phyloP scores from a whole-genome alignment of 352 stramenopile species.

The Globisporangium irregulare region DNA sequence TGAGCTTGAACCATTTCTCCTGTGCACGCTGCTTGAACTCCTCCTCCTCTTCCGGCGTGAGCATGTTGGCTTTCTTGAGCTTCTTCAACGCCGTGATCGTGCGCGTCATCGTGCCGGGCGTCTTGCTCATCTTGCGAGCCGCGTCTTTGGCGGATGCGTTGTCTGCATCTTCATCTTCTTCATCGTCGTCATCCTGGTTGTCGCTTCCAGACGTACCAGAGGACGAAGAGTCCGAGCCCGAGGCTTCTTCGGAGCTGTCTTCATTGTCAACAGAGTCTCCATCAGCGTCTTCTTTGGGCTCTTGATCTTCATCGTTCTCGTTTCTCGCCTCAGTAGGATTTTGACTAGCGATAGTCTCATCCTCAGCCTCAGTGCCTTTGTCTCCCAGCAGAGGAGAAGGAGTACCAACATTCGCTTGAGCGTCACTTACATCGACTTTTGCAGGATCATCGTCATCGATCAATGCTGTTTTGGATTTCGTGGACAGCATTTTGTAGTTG shows the following conservation, averaged over 20 bases:
- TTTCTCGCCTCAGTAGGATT: background rate
- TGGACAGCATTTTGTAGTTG: slow-evolving; percentile 14
- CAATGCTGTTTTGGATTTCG: slow-evolving; percentile 23
- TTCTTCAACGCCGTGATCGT: slow-evolving; percentile 68
- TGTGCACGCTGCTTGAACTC: slow-evolving; percentile 62
- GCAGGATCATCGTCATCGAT: background rate
- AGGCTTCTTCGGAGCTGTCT: slow-evolving; percentile 1
- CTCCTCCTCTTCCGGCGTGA: slow-evolving; percentile 53
- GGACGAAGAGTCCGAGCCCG: background rate
- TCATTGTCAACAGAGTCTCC: background rate
- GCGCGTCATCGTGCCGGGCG: slow-evolving; percentile 36
- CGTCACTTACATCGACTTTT: background rate
- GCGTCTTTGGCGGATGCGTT: background rate
- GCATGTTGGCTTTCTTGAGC: slow-evolving; percentile 55
- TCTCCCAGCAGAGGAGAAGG: background rate
- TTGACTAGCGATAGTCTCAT: background rate
- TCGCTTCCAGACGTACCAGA: background rate
- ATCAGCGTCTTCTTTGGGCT: background rate
- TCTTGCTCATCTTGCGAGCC: background rate
- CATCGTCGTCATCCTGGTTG: slow-evolving; percentile 4
- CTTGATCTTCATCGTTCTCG: background rate
- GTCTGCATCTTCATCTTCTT: background rate
- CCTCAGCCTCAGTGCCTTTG: background rate
- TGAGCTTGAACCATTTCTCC: slow-evolving; percentile 70
- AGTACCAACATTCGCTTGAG: background rate